Conservation (phyloP, 768 basidiomycete genomes). For the Mycena floridula region DNA sequence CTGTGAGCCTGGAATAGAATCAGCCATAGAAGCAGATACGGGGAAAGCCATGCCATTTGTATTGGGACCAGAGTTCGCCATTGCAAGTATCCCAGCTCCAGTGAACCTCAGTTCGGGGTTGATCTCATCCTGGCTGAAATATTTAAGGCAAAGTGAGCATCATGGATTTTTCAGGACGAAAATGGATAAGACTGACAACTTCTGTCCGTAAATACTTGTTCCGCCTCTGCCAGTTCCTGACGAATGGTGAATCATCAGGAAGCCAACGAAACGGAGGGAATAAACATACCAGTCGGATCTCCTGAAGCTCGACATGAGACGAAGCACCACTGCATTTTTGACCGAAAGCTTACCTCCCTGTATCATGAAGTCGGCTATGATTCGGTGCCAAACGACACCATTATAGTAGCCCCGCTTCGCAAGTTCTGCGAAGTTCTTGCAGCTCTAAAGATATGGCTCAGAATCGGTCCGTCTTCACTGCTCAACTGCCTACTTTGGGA, state of each 20-base stretch:
- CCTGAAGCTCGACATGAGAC: too few species aligned
- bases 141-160: too few species aligned
- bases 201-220: conserved; percentile 83
- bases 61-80: conserved; percentile 97
- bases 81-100: conserved; percentile 92
- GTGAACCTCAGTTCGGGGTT: conserved; percentile 89
- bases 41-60: conserved; percentile 63
- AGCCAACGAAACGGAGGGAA: conserved; percentile 85
- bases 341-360: not conserved
- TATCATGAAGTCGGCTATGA: conserved; percentile 52
- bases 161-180: conserved; percentile 1
- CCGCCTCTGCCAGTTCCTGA: conserved; percentile 85
- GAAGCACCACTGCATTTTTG: too few species aligned
- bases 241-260: conserved; percentile 72
- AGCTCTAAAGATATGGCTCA: conserved; percentile 8
- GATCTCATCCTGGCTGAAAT: conserved; percentile 86
- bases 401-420: conserved; percentile 93
- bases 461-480: conserved; percentile 5
- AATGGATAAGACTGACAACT: conserved; percentile 53
- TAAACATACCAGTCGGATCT: conserved; percentile 95
- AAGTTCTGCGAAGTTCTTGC: conserved; percentile 83
- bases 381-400: conserved; percentile 82
- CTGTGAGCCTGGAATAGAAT: conserved; percentile 66
- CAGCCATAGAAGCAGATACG: conserved; percentile 25
- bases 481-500: conserved; percentile 43